Evolutionary conservation across 768 basidiomycete genomes (phyloP).

Genomic region (Trichaptum fuscoviolaceum): DNA sequence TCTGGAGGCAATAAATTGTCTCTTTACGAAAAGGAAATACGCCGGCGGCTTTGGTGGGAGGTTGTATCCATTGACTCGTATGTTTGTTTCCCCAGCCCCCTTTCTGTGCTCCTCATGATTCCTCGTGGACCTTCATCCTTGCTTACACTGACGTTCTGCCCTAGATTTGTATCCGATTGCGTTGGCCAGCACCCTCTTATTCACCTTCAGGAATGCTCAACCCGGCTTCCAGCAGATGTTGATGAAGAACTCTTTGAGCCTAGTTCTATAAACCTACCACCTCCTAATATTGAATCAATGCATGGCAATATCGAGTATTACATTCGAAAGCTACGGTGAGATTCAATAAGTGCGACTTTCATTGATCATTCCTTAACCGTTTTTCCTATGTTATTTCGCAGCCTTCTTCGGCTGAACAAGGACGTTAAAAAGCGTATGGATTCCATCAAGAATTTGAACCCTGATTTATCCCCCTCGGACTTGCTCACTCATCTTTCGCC

Average conservation of each 20-base stretch:
- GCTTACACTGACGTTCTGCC: neutral
- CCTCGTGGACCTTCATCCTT: neutral
- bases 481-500: neutral
- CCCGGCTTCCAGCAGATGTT: neutral
- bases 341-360: neutral
- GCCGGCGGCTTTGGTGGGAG: slow-evolving; percentile 1
- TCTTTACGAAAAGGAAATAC: slow-evolving; percentile 2
- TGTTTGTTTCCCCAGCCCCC: neutral
- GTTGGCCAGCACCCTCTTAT: neutral
- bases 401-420: neutral
- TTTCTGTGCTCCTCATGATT: neutral
- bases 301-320: neutral
- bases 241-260: neutral
- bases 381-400: neutral
- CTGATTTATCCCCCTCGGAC: neutral
- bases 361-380: neutral
- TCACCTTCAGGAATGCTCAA: neutral
- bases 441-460: neutral
- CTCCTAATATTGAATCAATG: neutral
- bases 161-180: slow-evolving; percentile 4
- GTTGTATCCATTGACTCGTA: neutral
- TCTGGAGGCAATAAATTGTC: neutral
- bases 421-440: slow-evolving; percentile 1
- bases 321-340: neutral
- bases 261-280: neutral